A percentile compares a stretch with the other conserved stretches of the same genome.
Conservation (phyloP, 2,329 filamentous ascomycete genomes). For the Pseudogymnoascus pannorum region DNA sequence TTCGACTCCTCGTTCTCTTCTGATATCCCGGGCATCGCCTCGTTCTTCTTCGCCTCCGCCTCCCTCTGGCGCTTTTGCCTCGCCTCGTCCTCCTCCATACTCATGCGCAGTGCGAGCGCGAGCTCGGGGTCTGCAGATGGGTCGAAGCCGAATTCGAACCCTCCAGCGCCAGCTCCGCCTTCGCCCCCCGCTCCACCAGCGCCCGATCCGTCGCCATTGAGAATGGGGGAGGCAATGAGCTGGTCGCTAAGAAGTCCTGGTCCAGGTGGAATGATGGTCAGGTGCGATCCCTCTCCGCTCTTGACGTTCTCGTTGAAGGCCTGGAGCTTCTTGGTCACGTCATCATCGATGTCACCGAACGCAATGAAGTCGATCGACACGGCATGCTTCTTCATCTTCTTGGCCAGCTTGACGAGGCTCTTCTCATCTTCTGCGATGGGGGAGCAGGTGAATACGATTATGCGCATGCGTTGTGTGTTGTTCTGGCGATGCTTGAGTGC, state of each 20-base stretch:
- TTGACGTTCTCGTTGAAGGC: constrained; percentile 93
- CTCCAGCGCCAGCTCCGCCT: constrained; percentile 49
- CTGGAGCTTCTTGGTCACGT: constrained; percentile 85
- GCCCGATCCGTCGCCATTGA: constrained; percentile 69
- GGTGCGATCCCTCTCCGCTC: constrained; percentile 80
- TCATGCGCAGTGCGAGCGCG: constrained; percentile 90
- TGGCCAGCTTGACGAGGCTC: constrained; percentile 78
- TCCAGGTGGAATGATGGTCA: constrained; percentile 85
- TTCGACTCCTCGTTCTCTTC: constrained; percentile 64
- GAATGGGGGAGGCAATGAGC: constrained; percentile 80
- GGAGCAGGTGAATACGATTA: constrained; percentile 95
- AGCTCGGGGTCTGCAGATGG: constrained; percentile 88
- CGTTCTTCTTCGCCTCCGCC: constrained; percentile 60
- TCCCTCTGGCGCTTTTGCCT: constrained; percentile 76
- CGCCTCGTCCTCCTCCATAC: constrained; percentile 95
- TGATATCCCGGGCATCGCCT: constrained; percentile 71
- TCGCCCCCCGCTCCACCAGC: constrained; percentile 48
- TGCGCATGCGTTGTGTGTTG: constrained; percentile 91
- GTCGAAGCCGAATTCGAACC: constrained; percentile 85
- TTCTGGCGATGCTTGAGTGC: constrained; percentile 97
- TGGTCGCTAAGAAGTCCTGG: constrained; percentile 89
- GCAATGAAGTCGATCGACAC: constrained; percentile 90
- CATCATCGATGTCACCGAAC: constrained; percentile 88
- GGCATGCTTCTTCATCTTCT: constrained; percentile 98
- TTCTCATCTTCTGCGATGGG: constrained; percentile 86